phyloP scores from a whole-genome alignment of 805 yeast species.

The Starmerella floricola region DNA sequence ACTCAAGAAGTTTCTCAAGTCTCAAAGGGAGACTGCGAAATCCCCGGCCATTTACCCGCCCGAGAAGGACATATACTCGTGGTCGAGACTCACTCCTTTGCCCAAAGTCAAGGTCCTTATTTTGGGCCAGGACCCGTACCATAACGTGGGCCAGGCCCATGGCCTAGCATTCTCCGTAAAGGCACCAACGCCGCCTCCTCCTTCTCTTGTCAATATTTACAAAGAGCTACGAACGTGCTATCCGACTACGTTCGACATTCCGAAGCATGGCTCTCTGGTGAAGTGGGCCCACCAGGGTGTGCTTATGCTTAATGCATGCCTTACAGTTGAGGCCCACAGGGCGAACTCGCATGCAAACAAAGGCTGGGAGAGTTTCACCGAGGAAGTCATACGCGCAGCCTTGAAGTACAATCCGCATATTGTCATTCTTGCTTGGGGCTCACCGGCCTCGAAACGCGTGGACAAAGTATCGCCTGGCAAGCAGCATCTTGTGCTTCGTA shows the following conservation, averaged over 20 bases:
- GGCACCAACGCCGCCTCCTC: slow-evolving; percentile 77
- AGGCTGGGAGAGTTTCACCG: slow-evolving; percentile 92
- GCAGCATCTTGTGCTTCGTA: slow-evolving; percentile 40
- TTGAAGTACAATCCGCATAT: slow-evolving; percentile 33
- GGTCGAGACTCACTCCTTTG: slow-evolving; percentile 80
- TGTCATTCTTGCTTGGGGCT: slow-evolving; percentile 72
- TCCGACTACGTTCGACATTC: slow-evolving; percentile 49
- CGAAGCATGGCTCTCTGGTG: slow-evolving; percentile 57
- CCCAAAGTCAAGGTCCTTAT: slow-evolving; percentile 61
- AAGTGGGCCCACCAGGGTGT: slow-evolving; percentile 87
- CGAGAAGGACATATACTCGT: slow-evolving; percentile 62
- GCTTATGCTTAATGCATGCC: slow-evolving; percentile 68
- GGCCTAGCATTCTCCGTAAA: slow-evolving; percentile 89
- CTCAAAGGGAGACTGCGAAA: slow-evolving; percentile 32
- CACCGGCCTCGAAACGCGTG: slow-evolving; percentile 56
- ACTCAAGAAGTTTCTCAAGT: slow-evolving; percentile 49
- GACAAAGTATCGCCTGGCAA: slow-evolving; percentile 30
- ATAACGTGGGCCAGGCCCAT: slow-evolving; percentile 85
- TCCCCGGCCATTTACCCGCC: slow-evolving; percentile 67
- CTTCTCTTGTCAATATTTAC: slow-evolving; percentile 76
- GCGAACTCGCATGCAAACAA: slow-evolving; percentile 82
- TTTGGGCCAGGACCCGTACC: slow-evolving; percentile 95
- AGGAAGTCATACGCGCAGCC: slow-evolving; percentile 47
- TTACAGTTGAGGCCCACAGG: slow-evolving; percentile 85
- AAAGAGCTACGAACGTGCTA: slow-evolving; percentile 58